Conservation (phyloP, 2,329 filamentous ascomycete species). For the Parascedosporium putredinis region DNA sequence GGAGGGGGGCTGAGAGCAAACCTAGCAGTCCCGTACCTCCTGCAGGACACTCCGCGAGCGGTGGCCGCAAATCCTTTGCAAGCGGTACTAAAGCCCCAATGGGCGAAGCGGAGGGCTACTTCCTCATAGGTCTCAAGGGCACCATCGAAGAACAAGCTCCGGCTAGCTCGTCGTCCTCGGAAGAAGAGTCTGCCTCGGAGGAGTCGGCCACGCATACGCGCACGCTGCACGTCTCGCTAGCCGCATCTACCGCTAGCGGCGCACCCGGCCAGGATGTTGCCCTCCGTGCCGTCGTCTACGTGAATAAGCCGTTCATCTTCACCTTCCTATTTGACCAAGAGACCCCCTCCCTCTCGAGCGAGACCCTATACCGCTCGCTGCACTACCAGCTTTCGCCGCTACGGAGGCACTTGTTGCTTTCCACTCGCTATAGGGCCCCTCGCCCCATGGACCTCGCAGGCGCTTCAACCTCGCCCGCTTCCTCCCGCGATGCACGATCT, state of each 20-base stretch:
- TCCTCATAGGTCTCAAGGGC: slow-evolving; percentile 59
- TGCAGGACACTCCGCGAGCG: too few species aligned
- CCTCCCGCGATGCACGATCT: slow-evolving; percentile 43
- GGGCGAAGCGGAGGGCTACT: slow-evolving; percentile 31
- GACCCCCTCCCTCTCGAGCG: slow-evolving; percentile 42
- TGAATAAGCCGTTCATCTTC: slow-evolving; percentile 66
- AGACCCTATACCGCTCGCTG: slow-evolving; percentile 47
- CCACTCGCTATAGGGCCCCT: slow-evolving; percentile 46
- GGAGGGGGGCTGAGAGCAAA: slow-evolving; percentile 9
- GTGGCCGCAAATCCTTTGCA: neutral
- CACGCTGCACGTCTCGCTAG: slow-evolving; percentile 56
- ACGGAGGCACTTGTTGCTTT: slow-evolving; percentile 42
- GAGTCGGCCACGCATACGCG: slow-evolving; percentile 51
- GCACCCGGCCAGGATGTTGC: neutral
- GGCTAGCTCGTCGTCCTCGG: slow-evolving; percentile 20
- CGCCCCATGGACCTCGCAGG: slow-evolving; percentile 27
- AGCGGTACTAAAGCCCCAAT: slow-evolving; percentile 2
- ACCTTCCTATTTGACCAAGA: slow-evolving; percentile 56
- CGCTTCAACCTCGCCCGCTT: slow-evolving; percentile 19
- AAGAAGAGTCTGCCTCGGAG: slow-evolving; percentile 23
- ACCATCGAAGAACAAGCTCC: slow-evolving; percentile 40
- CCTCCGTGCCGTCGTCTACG: slow-evolving; percentile 62
- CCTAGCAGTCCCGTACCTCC: slow-evolving; percentile 3
- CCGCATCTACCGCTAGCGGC: neutral
- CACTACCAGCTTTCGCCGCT: slow-evolving; percentile 52